These are phyloP conservation scores for Beta lomatogona DNA, from an alignment of 179 eudicot species.

Conservation along the genomic window DNA sequence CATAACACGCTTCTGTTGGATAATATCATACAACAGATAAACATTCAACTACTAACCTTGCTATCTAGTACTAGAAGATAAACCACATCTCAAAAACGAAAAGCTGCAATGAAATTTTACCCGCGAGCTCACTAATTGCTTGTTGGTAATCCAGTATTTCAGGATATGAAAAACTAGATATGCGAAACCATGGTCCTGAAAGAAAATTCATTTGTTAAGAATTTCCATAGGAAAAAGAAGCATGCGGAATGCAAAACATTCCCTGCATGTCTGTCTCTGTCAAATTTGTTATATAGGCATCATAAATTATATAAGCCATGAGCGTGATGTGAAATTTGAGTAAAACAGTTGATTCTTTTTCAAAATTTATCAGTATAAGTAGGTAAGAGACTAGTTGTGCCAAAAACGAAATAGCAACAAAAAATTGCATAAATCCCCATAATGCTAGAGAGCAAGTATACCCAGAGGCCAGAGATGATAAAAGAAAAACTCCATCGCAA, in stretches of 20 bases:
- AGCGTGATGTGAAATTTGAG: not conserved
- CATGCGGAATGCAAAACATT: not conserved
- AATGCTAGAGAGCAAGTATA: not conserved
- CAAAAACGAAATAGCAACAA: not conserved
- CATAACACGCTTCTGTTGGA: conserved; percentile 65
- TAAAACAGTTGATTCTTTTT: not conserved
- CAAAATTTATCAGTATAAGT: not conserved
- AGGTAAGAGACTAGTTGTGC: not conserved
- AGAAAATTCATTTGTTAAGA: not conserved
- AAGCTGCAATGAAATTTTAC: conserved; percentile 33
- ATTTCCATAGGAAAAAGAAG: not conserved
- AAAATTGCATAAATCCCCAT: not conserved
- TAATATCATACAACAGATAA: conserved; percentile 26
- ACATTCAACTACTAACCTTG: conserved; percentile 2
- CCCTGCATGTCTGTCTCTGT: conserved; percentile 16
- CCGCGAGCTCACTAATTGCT: conserved; percentile 60
- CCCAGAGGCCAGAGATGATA: no score
- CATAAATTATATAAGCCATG: not conserved
- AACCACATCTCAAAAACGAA: not conserved
- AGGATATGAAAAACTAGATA: conserved; percentile 60
- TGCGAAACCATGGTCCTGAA: conserved; percentile 96
- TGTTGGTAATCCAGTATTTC: conserved; percentile 65
- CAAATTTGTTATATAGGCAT: not conserved
- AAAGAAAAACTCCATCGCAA: not conserved
- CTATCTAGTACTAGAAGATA: conserved; percentile 6